These are phyloP conservation scores for Gamsiella multidivaricata DNA, from an alignment of 192 early-diverging fungal genomes.

Conservation along the genomic window DNA sequence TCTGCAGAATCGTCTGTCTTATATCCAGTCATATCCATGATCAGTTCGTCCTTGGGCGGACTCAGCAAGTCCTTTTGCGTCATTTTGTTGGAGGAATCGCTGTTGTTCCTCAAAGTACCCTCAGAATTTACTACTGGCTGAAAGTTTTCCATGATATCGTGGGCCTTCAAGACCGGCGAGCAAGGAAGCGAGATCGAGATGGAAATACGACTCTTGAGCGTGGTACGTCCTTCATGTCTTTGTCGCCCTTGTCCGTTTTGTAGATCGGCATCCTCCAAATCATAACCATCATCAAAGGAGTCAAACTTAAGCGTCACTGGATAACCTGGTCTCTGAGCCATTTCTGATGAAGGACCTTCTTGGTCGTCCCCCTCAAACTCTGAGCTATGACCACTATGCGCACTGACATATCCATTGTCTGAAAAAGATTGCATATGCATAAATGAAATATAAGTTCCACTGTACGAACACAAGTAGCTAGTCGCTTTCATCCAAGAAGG, in stretches of 20 bases:
- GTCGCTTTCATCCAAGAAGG: too few relatives aligned
- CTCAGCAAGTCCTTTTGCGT: background rate
- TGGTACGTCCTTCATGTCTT: background rate
- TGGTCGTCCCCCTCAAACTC: constrained; percentile 46
- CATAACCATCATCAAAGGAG: too few relatives aligned
- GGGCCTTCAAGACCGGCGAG: constrained; percentile 26
- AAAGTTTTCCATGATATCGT: constrained; percentile 39
- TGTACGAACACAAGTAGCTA: too few relatives aligned
- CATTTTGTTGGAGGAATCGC: background rate
- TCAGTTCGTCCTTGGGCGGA: constrained; percentile 17
- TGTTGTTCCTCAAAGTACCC: too few relatives aligned
- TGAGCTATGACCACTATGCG: constrained; percentile 43
- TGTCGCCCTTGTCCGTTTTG: too few relatives aligned
- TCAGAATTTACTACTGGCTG: constrained; percentile 30
- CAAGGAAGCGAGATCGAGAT: constrained; percentile 26
- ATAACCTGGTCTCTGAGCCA: background rate
- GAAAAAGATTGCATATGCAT: background rate
- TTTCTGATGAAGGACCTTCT: constrained; percentile 4
- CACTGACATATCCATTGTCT: constrained; percentile 47
- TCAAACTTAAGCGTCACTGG: background rate
- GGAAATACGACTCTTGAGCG: constrained; percentile 13
- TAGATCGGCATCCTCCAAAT: too few relatives aligned
- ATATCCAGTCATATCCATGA: constrained; percentile 52
- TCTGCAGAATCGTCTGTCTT: constrained; percentile 49
- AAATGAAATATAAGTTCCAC: too few relatives aligned